A percentile compares a stretch with the other conserved stretches of the same genome.
Evolutionary conservation across 1,284 basidiomycete genomes (phyloP).

Genomic region (Leccinum insolens): DNA sequence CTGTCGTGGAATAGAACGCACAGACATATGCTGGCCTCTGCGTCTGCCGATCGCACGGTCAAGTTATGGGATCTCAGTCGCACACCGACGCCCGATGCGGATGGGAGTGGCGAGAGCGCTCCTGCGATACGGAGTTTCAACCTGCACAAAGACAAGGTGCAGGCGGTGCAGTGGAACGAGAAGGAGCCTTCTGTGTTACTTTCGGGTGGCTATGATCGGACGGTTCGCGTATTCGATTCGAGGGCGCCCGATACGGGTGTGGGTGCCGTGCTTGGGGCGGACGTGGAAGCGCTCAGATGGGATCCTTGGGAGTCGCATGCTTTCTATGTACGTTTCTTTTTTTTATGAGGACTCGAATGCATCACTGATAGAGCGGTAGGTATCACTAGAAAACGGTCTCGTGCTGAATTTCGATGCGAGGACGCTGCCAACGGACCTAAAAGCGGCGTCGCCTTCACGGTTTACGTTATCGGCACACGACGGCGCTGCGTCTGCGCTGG

Average conservation of each 20-base stretch:
- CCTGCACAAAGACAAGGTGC: conserved; percentile 96
- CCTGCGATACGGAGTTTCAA: conserved; percentile 80
- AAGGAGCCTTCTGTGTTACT: conserved; percentile 86
- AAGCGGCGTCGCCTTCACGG: conserved; percentile 64
- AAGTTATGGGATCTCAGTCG: conserved; percentile 97
- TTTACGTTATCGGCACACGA: conserved; percentile 97
- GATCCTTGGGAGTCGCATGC: conserved; percentile 90
- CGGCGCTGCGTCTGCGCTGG: conserved; percentile 89
- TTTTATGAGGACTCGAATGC: neutral
- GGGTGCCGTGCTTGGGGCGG: conserved; percentile 79
- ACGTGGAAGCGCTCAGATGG: conserved; percentile 95
- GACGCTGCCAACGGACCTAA: conserved; percentile 69
- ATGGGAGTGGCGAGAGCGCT: conserved; percentile 43
- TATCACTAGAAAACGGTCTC: conserved; percentile 91
- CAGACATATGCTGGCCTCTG: conserved; percentile 89
- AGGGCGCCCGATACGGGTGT: conserved; percentile 81
- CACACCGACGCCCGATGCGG: conserved; percentile 54
- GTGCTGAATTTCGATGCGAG: conserved; percentile 93
- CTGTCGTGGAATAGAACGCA: conserved; percentile 93
- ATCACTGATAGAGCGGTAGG: conserved; percentile 46
- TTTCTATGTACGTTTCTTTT: conserved; percentile 79
- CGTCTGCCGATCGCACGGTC: conserved; percentile 93
- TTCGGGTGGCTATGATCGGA: conserved; percentile 93
- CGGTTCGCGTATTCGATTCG: conserved; percentile 91
- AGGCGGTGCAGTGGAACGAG: conserved; percentile 95